Base-by-base conservation (phyloP, 2,329 filamentous ascomycete species). In the Didymosphaeria variabile region DNA sequence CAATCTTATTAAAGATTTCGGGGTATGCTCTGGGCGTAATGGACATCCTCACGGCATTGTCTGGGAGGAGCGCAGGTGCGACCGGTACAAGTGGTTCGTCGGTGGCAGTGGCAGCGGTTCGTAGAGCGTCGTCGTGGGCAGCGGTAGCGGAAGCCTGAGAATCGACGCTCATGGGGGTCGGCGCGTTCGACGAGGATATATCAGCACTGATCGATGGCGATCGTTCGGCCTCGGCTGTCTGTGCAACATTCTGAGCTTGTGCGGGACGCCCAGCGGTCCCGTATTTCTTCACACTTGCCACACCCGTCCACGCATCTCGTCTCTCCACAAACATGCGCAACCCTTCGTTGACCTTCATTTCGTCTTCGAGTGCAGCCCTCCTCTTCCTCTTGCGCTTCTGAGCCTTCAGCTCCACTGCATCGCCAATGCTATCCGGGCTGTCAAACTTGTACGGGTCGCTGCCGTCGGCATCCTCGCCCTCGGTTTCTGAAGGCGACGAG, bases 1-100 rank as follows among this genome's bases (percentile, higher is more conserved):
- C 89, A 54, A 97, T 90, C 79, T 97, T 97, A 74, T 91, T 90
- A 82, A 97, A 97, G 59, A 98, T 92, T 50, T 90, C 91, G 0
- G 89, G 82, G 77, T 97, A 97, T 58, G 91, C 86, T 17, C 85
- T 80, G 0, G 91, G 88, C 0, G 84, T 89, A 70, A 97, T 95
- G 34, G 88, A 90, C 32, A 88, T 86, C 58, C 94, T 91, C 77
- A 97, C 88, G 0, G 90, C 86, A 72, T 97, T 94, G 50, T 86
- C 84, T 0, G 87, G 81, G 6, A 93, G 91, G 5, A 97, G 83
- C 0, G 91, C 91, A 6, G 87, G 85, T 0, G 90, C 87, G 53
- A 97, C 79, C 0, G 94, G 94, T 3, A 97, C 76, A 31, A 94
- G 79, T 12, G 90, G 32, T 26, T 71, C 70, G 57, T 52, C 21